Conservation (phyloP, 2,329 filamentous ascomycete species). For the Aspergillus ochraceoroseus region DNA sequence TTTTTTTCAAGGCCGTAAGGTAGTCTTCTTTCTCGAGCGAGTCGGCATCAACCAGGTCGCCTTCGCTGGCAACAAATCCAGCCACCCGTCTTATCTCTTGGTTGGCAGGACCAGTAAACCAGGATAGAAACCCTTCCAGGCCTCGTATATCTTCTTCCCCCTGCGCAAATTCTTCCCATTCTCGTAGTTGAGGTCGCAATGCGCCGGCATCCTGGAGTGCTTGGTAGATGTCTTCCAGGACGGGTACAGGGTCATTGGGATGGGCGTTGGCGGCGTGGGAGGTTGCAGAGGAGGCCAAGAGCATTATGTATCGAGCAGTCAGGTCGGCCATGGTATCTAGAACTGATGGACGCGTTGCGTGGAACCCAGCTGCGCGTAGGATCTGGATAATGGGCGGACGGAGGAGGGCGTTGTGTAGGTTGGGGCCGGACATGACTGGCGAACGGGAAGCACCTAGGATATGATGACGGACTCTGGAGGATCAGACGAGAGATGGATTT, state of each 20-base stretch:
- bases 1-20: constrained; percentile 76
- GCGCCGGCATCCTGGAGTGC: constrained; percentile 78
- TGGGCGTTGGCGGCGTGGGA: constrained; percentile 67
- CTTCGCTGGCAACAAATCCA: constrained; percentile 58
- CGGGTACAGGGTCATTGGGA: constrained; percentile 56
- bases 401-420: constrained; percentile 69
- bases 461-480: not conserved
- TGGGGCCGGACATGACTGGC: constrained; percentile 44
- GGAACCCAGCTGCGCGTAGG: constrained; percentile 84
- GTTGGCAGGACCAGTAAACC: constrained; percentile 70
- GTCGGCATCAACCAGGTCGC: constrained; percentile 47
- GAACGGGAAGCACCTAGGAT: not conserved
- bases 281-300: constrained; percentile 68
- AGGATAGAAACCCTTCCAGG: constrained; percentile 70
- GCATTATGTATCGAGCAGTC: constrained; percentile 70
- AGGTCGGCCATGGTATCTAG: constrained; percentile 86
- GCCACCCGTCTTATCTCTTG: constrained; percentile 77
- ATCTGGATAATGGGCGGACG: constrained; percentile 86
- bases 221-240: constrained; percentile 74
- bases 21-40: constrained; percentile 64
- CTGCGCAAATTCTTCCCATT: constrained; percentile 63
- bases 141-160: constrained; percentile 73
- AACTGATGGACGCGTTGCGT: constrained; percentile 72
- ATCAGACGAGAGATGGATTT: no score
- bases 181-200: constrained; percentile 62